Evolutionary conservation across 2,329 filamentous ascomycete species (phyloP), one percentile per base, ranked within the genome.

Genomic region (Penicillium oxalicum): DNA sequence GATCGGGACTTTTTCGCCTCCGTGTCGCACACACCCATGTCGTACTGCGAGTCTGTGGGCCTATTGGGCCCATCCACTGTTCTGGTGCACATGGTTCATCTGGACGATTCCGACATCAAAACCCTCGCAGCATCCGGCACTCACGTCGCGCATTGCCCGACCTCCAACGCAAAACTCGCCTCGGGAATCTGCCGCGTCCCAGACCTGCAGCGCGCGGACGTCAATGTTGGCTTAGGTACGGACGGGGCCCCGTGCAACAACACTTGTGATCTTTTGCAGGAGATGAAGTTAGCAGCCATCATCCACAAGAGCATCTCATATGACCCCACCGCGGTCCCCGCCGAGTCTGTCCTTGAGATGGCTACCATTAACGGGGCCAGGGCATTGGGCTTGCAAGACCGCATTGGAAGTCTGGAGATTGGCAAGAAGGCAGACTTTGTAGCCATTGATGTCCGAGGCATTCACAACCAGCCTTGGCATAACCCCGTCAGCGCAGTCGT

Each of bases 161-260:
- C 71, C 2, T 76, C 72, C 47, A 79, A 80, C 53, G 68, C 70
- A 27, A 79, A 79, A 58, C 70, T 80, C 11, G 76, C 72, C 0
- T 77, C 74, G 1, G 77, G 76, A 0, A 71, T 78, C 45, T 74
- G 73, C 25, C 65, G 68, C 4, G 67, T 79, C 0, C 74, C 75
- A 0, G 69, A 73, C 26, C 63, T 79, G 58, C 61, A 76, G 24
- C 50, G 58, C 0, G 66, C 63, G 0, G 67, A 67, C 0, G 70
- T 79, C 5, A 78, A 76, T 50, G 70, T 79, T 5, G 64, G 65
- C 0, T 61, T 79, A 0, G 77, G 77, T 0, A 79, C 77, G 0
- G 77, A 80, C 55, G 76, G 76, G 0, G 76, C 76, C 0, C 76
- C 77, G 0, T 79, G 76, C 58, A 74, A 75, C 33, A 78, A 78